Evolutionary conservation across 257 asterid genomes (phyloP).

Genomic region (Lycium barbarum): DNA sequence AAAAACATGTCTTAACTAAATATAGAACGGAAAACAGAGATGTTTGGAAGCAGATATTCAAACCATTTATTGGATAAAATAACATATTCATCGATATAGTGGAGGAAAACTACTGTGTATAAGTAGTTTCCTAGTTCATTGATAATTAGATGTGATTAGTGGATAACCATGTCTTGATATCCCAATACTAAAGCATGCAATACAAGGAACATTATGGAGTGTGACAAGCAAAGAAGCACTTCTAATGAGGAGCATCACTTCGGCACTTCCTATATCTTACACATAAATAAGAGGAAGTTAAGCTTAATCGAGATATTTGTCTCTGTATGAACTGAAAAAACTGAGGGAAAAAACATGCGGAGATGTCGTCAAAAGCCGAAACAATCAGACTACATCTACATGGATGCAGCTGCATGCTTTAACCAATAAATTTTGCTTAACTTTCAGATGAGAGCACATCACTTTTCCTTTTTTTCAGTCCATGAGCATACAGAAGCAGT

Average conservation of each 20-base stretch:
- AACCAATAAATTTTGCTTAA: background rate
- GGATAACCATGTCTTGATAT: background rate
- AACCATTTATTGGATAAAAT: background rate
- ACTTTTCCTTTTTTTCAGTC: background rate
- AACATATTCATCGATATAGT: background rate
- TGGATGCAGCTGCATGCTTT: background rate
- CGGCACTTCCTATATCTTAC: conserved; percentile 3
- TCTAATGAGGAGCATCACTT: background rate
- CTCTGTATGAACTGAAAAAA: background rate
- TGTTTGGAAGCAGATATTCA: background rate
- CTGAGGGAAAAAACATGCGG: background rate
- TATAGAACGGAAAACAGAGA: background rate
- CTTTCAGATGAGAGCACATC: conserved; percentile 23
- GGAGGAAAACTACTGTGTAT: background rate
- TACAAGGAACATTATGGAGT: conserved; percentile 12
- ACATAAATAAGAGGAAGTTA: background rate
- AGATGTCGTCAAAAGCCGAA: background rate
- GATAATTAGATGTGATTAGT: background rate
- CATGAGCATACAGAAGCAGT: background rate
- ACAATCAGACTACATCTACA: background rate
- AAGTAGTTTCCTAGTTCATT: background rate
- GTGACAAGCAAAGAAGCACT: conserved; percentile 14
- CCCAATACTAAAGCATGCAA: conserved; percentile 20
- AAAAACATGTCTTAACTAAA: conserved; percentile 6
- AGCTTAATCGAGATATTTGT: background rate